Conservation (phyloP, 2,329 filamentous ascomycete species). For the Trematosphaeria pertusa region DNA sequence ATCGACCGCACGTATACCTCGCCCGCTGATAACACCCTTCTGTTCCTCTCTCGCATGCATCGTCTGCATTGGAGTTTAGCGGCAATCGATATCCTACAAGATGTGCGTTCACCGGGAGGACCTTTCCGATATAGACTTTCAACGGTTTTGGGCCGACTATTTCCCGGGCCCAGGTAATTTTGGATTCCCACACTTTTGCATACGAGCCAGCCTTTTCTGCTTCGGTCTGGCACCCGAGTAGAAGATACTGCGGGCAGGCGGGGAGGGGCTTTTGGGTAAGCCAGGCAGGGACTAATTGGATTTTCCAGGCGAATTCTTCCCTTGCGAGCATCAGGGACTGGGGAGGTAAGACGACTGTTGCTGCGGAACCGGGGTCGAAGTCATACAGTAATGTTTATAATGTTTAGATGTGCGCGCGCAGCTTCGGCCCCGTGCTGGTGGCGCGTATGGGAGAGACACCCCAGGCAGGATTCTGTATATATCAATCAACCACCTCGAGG, state of each 20-base stretch:
- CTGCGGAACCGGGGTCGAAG: neutral
- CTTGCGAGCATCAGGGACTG: no score
- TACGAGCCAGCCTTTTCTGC: neutral
- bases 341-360: no score
- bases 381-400: neutral
- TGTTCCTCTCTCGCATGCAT: neutral
- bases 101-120: neutral
- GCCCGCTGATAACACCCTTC: no score
- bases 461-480: no score
- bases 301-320: neutral
- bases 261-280: neutral
- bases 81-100: neutral
- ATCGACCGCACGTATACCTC: neutral
- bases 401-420: neutral
- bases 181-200: neutral
- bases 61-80: neutral
- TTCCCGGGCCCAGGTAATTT: no score
- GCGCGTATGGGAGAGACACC: no score
- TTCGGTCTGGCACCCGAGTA: neutral
- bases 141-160: neutral
- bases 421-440: no score
- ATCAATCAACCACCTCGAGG: no score
- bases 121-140: neutral
- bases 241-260: neutral
- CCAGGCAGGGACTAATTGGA: neutral